These are phyloP conservation scores for Mucor sp. DNA, from an alignment of 371 early-diverging fungal genomes.

Conservation along the genomic window DNA sequence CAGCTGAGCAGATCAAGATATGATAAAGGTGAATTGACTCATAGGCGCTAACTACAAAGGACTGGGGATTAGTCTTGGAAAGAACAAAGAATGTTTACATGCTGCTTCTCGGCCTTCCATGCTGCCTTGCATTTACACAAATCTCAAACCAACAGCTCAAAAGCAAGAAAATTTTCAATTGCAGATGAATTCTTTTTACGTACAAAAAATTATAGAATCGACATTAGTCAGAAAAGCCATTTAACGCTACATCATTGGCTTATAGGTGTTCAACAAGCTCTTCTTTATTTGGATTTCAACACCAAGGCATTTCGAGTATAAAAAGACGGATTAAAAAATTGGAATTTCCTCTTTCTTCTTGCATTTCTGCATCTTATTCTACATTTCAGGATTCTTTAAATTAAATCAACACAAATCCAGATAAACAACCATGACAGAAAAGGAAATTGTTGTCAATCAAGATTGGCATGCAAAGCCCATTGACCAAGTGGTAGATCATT, in stretches of 20 bases:
- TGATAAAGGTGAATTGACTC: not conserved
- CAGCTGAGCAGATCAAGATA: not conserved
- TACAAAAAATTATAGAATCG: not conserved
- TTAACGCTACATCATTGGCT: not conserved
- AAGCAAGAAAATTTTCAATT: not conserved
- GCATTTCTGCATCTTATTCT: not conserved
- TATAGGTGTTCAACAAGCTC: not conserved
- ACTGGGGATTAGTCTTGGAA: not conserved
- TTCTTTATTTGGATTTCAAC: not conserved
- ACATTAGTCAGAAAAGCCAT: not conserved
- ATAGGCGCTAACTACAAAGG: not conserved
- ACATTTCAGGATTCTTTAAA: not conserved
- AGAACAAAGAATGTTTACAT: not conserved
- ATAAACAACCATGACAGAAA: not conserved
- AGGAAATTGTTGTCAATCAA: not conserved
- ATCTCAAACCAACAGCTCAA: not conserved
- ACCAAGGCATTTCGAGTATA: not conserved
- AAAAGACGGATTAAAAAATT: not conserved
- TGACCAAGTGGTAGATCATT: slow-evolving; percentile 56
- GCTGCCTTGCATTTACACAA: not conserved
- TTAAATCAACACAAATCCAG: not conserved
- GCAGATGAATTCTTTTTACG: slow-evolving; percentile 10
- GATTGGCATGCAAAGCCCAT: slow-evolving; percentile 29
- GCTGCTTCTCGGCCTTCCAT: not conserved
- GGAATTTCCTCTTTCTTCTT: not conserved